phyloP scores from a whole-genome alignment of 2,329 filamentous ascomycete species.

The Trichoderma hamatum region DNA sequence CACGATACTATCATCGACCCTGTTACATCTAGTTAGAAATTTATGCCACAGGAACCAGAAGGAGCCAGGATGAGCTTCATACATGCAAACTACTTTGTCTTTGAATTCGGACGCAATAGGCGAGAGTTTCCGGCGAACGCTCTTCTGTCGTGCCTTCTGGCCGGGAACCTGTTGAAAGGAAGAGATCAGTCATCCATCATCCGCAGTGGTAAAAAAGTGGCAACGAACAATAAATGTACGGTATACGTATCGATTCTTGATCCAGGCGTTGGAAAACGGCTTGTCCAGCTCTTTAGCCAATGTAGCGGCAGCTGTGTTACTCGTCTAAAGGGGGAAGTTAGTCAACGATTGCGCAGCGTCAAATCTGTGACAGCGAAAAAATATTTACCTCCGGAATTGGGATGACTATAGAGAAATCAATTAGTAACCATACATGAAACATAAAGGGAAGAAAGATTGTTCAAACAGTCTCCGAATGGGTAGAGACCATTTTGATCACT shows the following conservation, averaged over 20 bases:
- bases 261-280: slow-evolving; percentile 78
- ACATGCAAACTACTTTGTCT: slow-evolving; percentile 77
- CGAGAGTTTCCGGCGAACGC: slow-evolving; percentile 86
- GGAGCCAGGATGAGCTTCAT: slow-evolving; percentile 39
- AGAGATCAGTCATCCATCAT: background rate
- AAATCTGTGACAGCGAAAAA: background rate
- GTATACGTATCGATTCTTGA: slow-evolving; percentile 75
- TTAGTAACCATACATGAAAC: background rate
- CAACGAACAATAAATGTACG: slow-evolving; percentile 15
- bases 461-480: background rate
- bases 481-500: background rate
- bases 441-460: slow-evolving; percentile 13
- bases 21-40: background rate
- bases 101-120: slow-evolving; percentile 85
- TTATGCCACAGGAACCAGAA: background rate
- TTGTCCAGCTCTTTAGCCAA: slow-evolving; percentile 76
- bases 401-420: slow-evolving; percentile 58
- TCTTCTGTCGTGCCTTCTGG: slow-evolving; percentile 78
- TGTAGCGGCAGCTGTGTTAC: slow-evolving; percentile 76
- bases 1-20: slow-evolving; percentile 1
- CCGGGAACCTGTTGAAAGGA: background rate
- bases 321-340: slow-evolving; percentile 58
- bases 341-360: background rate
- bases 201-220: background rate
- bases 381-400: slow-evolving; percentile 61